Evolutionary conservation across 116 monocot species (phyloP).

Genomic region (Iris pallida): DNA sequence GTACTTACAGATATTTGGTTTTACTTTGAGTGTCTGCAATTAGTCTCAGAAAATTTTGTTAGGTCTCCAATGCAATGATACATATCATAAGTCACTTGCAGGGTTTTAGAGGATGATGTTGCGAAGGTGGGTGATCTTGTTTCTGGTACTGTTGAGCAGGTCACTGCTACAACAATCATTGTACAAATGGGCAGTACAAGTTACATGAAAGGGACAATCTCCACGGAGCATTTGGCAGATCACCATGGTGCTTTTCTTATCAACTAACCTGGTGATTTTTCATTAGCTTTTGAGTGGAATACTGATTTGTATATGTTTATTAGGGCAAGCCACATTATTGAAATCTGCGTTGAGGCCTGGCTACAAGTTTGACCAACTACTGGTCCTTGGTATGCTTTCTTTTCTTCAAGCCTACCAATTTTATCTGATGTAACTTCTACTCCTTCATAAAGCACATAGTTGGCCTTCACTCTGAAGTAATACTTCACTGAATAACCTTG

Average conservation of each 20-base stretch:
- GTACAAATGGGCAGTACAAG: conserved; percentile 29
- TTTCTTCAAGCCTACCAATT: background rate
- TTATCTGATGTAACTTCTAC: background rate
- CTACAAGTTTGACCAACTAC: conserved; percentile 69
- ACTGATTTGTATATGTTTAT: conserved; percentile 7
- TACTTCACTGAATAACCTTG: too few species aligned
- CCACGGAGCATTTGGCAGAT: conserved; percentile 81
- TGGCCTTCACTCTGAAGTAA: background rate
- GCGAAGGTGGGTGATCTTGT: conserved; percentile 56
- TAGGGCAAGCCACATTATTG: conserved; percentile 64
- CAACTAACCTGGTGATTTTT: background rate
- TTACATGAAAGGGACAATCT: conserved; percentile 53
- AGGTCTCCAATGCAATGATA: too few species aligned
- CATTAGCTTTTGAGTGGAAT: background rate
- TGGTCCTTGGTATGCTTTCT: conserved; percentile 63
- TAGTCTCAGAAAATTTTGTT: background rate
- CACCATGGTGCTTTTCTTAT: conserved; percentile 35
- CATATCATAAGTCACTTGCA: conserved; percentile 7
- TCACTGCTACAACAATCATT: conserved; percentile 61
- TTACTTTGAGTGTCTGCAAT: too few species aligned
- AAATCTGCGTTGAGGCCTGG: conserved; percentile 73
- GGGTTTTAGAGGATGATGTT: conserved; percentile 26
- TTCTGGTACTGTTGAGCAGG: conserved; percentile 64
- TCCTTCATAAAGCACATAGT: background rate
- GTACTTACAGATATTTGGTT: too few species aligned